phyloP scores from a whole-genome alignment of 1,284 basidiomycete species.

The Afroboletus lepidellus region DNA sequence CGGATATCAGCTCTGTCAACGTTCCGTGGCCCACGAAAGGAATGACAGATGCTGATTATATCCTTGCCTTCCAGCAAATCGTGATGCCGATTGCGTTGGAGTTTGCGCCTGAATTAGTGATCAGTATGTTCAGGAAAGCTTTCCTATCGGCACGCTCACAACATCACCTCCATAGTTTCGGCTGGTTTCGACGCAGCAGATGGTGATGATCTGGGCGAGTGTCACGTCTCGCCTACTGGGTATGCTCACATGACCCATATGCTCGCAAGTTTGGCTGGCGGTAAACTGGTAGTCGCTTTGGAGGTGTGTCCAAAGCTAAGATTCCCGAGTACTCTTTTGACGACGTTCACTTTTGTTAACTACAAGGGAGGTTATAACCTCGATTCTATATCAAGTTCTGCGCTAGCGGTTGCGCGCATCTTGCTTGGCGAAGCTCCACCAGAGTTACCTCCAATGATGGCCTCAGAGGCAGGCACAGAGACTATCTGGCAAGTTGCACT shows the following conservation, averaged over 20 bases:
- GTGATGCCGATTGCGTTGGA: slow-evolving; percentile 98
- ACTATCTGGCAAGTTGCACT: slow-evolving; percentile 85
- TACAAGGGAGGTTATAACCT: slow-evolving; percentile 95
- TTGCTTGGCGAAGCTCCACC: slow-evolving; percentile 86
- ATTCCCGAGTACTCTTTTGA: slow-evolving; percentile 9
- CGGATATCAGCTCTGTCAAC: slow-evolving; percentile 76
- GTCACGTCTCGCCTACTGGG: slow-evolving; percentile 88
- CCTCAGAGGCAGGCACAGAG: slow-evolving; percentile 78
- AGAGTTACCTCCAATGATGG: slow-evolving; percentile 66
- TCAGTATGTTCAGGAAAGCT: slow-evolving; percentile 61
- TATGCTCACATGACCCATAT: slow-evolving; percentile 99
- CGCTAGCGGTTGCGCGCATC: slow-evolving; percentile 82
- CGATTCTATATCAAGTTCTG: slow-evolving; percentile 83
- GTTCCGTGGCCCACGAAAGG: slow-evolving; percentile 90
- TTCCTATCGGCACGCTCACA: not conserved
- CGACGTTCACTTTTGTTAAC: not conserved
- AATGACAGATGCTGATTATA: slow-evolving; percentile 94
- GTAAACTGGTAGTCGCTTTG: slow-evolving; percentile 88
- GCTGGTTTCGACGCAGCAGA: slow-evolving; percentile 97
- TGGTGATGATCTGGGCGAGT: slow-evolving; percentile 90
- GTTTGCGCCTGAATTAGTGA: slow-evolving; percentile 93
- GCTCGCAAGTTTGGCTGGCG: slow-evolving; percentile 86
- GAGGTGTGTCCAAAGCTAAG: slow-evolving; percentile 56
- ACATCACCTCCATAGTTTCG: slow-evolving; percentile 62
- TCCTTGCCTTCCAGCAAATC: slow-evolving; percentile 94